Conservation (phyloP, 352 stramenopile species). For the Globisporangium mamillatum region DNA sequence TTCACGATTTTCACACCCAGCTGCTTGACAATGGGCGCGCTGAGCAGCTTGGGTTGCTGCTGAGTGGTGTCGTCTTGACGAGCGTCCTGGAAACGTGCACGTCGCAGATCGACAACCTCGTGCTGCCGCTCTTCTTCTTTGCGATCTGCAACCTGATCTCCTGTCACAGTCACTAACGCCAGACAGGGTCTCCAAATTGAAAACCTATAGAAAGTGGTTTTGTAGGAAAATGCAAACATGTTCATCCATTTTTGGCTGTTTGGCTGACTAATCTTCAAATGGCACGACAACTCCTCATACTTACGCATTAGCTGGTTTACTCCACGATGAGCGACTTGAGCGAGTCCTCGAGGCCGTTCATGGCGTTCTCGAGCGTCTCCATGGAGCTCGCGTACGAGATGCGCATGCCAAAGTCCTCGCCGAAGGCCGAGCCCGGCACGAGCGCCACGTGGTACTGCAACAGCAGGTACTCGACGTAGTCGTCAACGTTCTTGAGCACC, state of each 20-base stretch:
- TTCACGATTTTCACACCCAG: constrained; percentile 41
- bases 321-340: constrained; percentile 52
- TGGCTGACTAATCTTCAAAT: neutral
- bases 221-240: neutral
- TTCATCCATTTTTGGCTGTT: neutral
- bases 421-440: constrained; percentile 95
- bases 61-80: constrained; percentile 41
- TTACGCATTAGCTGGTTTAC: constrained; percentile 11
- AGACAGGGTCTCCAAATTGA: neutral
- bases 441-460: constrained; percentile 89
- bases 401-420: constrained; percentile 88
- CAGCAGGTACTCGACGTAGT: constrained; percentile 92
- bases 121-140: constrained; percentile 73
- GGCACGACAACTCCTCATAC: neutral
- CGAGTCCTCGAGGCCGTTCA: constrained; percentile 57
- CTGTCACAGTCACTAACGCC: constrained; percentile 21
- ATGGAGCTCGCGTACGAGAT: constrained; percentile 95
- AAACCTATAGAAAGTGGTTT: neutral
- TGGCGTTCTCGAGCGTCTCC: constrained; percentile 68
- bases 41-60: constrained; percentile 27
- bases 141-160: constrained; percentile 46
- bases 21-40: neutral
- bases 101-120: constrained; percentile 82
- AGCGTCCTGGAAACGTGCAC: constrained; percentile 66
- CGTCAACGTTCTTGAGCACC: constrained; percentile 41